phyloP scores from a whole-genome alignment of 2,329 filamentous ascomycete species.

The Phialemonium atrogriseum region DNA sequence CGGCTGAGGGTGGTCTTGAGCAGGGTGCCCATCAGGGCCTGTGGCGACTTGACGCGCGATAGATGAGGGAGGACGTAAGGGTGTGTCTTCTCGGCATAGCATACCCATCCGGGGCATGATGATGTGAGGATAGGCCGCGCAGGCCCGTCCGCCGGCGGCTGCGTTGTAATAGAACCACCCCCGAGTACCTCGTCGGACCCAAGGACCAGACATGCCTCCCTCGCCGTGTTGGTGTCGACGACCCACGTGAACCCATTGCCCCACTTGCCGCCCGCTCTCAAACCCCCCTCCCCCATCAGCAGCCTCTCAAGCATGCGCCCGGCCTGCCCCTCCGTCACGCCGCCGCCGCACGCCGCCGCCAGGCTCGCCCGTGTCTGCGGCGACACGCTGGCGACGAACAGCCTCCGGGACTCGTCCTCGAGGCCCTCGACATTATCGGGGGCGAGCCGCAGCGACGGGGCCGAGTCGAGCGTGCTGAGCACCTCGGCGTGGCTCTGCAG shows the following conservation, averaged over 20 bases:
- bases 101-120: constrained; percentile 95
- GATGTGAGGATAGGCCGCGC: constrained; percentile 67
- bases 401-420: constrained; percentile 53
- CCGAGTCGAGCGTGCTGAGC: constrained; percentile 67
- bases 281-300: constrained; percentile 59
- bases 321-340: constrained; percentile 63
- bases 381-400: constrained; percentile 89
- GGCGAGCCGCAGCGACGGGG: constrained; percentile 38
- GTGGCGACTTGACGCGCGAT: constrained; percentile 85
- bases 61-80: constrained; percentile 87
- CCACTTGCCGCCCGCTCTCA: constrained; percentile 62
- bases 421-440: constrained; percentile 35
- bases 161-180: constrained; percentile 4
- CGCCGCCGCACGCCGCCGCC: constrained; percentile 70
- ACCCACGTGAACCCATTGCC: constrained; percentile 81
- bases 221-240: constrained; percentile 76
- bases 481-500: constrained; percentile 93
- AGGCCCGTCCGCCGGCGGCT: constrained; percentile 12
- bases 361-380: constrained; percentile 86
- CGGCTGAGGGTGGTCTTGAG: constrained; percentile 79
- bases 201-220: constrained; percentile 75
- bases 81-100: constrained; percentile 97
- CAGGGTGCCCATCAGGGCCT: constrained; percentile 83
- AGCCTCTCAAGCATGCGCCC: constrained; percentile 78
- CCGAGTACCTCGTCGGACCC: constrained; percentile 62